These are phyloP conservation scores for Paraurostyla sp. DNA, from an alignment of 73 alveolate species.

Conservation along the genomic window DNA sequence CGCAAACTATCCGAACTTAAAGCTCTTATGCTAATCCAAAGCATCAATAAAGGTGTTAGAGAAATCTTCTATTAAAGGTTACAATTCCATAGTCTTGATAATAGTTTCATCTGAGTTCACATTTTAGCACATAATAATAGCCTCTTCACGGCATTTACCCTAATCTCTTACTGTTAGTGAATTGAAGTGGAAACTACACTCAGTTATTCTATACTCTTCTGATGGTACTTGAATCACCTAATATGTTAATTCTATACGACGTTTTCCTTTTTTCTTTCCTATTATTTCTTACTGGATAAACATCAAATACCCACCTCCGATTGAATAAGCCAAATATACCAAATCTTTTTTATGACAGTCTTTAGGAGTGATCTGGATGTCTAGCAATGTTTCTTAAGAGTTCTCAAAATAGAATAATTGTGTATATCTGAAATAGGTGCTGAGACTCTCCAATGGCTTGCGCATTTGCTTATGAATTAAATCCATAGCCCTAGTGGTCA, in stretches of 20 bases:
- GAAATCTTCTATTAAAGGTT: constrained; percentile 1
- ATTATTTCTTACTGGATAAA: background rate
- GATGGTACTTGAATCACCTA: constrained; percentile 31
- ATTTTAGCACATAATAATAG: background rate
- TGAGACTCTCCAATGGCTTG: constrained; percentile 45
- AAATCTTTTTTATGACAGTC: background rate
- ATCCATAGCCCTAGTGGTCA: constrained; percentile 38
- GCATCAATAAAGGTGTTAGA: too few species aligned
- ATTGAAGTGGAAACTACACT: constrained; percentile 27
- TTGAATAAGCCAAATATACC: background rate
- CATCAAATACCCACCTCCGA: background rate
- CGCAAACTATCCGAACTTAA: constrained; percentile 10
- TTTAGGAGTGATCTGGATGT: background rate
- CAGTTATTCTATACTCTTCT: constrained; percentile 10
- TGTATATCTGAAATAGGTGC: constrained; percentile 34
- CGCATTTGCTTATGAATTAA: constrained; percentile 43
- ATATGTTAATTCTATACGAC: background rate
- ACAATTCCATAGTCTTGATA: constrained; percentile 10
- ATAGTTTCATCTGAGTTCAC: background rate
- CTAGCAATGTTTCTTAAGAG: background rate
- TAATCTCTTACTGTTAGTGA: constrained; percentile 13
- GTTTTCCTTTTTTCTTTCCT: background rate
- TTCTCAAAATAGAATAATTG: constrained; percentile 28
- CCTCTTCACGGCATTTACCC: constrained; percentile 22
- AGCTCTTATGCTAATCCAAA: constrained; percentile 14